Base-by-base conservation (phyloP, 352 stramenopile species). In the Plasmopara halstedii region DNA sequence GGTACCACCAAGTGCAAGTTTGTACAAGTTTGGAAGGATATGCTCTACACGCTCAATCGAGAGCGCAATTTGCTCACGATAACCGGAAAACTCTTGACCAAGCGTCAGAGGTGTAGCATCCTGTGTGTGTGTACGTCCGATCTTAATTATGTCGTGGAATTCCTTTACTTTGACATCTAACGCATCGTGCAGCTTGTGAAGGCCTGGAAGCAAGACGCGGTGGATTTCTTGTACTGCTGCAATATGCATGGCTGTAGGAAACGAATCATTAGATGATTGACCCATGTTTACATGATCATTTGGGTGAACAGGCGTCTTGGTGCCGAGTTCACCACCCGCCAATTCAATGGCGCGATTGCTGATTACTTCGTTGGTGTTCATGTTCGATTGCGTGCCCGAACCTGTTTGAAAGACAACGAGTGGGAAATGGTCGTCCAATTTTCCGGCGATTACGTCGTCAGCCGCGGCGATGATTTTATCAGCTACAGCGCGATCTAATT, bases 281-380 rank as follows among this genome's bases (percentile, higher is more conserved):
- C 92, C 91, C 83, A 96, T 97, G 70, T 98, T 98, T 18, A 97
- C 88, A 56, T 98, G 88, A 73, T 98, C 95, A 69, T 98, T 98
- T 17, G 95, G 92, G 70, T 98, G 94, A 55, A 86, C 70, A 9
- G 74, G 73, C 32, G 49, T 53, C 64, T 86, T 86, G 40, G 54
- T 74, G 42, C 74, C 74, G 37, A 83, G 43, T 35, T 61, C 36
- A 13, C 69, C 69, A 32, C 74, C 74, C 0, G 47, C 53, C 38
- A 71, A 42, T 42, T 86, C 74, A 51, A 83, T 86, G 32, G 71
- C 70, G 27, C 74, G 74, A 57, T 86, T 85, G 17, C 69, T 83
- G 41, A 86, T 86, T 2, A 86, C 74, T 42, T 86, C 72, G 44
- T 86, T 85, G 43, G 69, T 77, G 57, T 86, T 86, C 74, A 86